phyloP scores from a whole-genome alignment of 1,284 basidiomycete genomes.

The Paramarasmius palmivorus region DNA sequence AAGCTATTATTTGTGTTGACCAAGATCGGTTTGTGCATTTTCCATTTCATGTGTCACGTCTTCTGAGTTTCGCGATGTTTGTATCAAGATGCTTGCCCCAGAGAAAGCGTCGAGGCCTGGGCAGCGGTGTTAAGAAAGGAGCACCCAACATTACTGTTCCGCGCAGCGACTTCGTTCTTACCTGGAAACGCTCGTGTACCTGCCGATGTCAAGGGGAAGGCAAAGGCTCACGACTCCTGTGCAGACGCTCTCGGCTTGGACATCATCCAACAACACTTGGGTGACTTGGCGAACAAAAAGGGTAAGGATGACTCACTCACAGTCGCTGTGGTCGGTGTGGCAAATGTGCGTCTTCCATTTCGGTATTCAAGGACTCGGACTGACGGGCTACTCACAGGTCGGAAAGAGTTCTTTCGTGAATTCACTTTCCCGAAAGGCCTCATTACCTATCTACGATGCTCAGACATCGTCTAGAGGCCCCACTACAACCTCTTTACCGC shows the following conservation, averaged over 20 bases:
- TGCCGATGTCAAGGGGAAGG: conserved; percentile 35
- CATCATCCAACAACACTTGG: conserved; percentile 46
- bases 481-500: conserved; percentile 70
- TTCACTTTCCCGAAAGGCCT: conserved; percentile 59
- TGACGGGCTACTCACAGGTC: conserved; percentile 37
- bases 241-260: conserved; percentile 64
- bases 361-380: neutral
- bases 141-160: conserved; percentile 81
- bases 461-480: conserved; percentile 56
- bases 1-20: conserved; percentile 76
- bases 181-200: conserved; percentile 37
- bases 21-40: conserved; percentile 73
- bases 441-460: conserved; percentile 63
- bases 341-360: conserved; percentile 56
- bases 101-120: conserved; percentile 82
- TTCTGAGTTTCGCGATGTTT: conserved; percentile 8
- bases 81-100: conserved; percentile 76
- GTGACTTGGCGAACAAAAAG: conserved; percentile 47
- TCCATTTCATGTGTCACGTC: conserved; percentile 1
- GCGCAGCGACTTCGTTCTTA: conserved; percentile 71
- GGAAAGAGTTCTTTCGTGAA: conserved; percentile 87
- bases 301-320: conserved; percentile 46
- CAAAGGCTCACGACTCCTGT: conserved; percentile 44
- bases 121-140: conserved; percentile 64
- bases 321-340: conserved; percentile 75